Evolutionary conservation across 768 basidiomycete species (phyloP), one percentile per base, ranked within the genome.

Genomic region (Lenzites betulinus): DNA sequence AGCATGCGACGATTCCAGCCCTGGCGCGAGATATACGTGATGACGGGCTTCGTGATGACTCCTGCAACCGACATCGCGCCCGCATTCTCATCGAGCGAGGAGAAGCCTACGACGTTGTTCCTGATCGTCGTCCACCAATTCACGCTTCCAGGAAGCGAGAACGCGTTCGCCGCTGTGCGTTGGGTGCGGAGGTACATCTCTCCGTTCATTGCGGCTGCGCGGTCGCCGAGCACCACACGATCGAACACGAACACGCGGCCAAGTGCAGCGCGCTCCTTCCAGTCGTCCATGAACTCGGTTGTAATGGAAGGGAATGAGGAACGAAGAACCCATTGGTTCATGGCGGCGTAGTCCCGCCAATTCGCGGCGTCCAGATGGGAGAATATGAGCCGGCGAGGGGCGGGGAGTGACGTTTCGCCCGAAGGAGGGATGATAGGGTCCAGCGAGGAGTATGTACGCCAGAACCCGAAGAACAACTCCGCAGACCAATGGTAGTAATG

Each of bases 401-500:
- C 79, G 1, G 92, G 90, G 35, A 97, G 86, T 6, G 78, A 73
- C 1, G 92, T 91, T 48, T 82, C 81, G 8, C 92, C 93, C 46
- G 80, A 75, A 0, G 82, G 64, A 2, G 85, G 74, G 52, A 95
- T 93, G 22, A 73, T 74, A 1, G 83, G 82, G 70, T 95, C 93
- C 12, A 96, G 77, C 2, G 91, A 86, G 35, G 92, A 83, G 72
- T 95, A 96, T 0, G 93, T 87, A 8, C 93, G 83, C 95, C 95
- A 96, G 66, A 95, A 84, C 41, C 95, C 95, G 64, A 93, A 92
- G 77, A 91, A 89, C 20, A 95, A 83, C 70, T 98, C 95, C 4
- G 95, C 94, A 33, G 89, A 85, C 85, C 91, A 95, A 69, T 98
- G 94, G 71, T 94, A 96, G 71, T 95, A 96, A 73, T 96, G 94